Base-by-base conservation (phyloP, 1,139 yeast genomes). In the Insectozyma bohioensis region DNA sequence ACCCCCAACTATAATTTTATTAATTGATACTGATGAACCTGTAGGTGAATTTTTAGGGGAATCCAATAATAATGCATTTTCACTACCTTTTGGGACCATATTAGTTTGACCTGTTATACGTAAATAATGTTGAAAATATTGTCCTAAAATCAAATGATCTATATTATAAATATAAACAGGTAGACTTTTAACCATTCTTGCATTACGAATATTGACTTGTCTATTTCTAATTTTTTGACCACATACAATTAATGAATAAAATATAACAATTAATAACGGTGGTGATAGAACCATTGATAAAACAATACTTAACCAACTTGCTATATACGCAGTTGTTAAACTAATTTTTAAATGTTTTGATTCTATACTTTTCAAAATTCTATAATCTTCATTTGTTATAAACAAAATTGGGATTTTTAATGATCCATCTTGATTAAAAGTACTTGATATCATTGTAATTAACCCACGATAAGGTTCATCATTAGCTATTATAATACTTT, bases 271-370 rank as follows among this genome's bases (percentile, higher is more conserved):
- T 33, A 69, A 43, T 14, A 69, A 46, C 0, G 75, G 75, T 1
- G 75, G 75, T 11, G 72, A 66, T 11, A 68, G 48, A 10, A 67
- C 54, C 67, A 68, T 63, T 28, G 72, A 67, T 11, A 67, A 40
- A 12, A 67, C 40, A 14, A 68, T 46, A 41, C 61, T 65, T 34
- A 65, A 38, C 70, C 73, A 67, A 36, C 61, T 58, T 11, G 71
- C 72, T 18, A 67, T 45, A 3, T 65, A 47, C 2, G 67, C 65
- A 0, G 75, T 67, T 6, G 49, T 41, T 9, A 68, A 41, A 1
- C 41, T 37, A 14, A 64, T 30, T 2, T 32, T 33, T n/a, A 50
- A 18, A 28, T 52, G 35, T 10, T 33, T 26, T 2, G 26, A 5
- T 14, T 46, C 42, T 8, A 48, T 21, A 12, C 30, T 28, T 11